Conservation (phyloP, 306 rosid species). For the Malus domestica region ASM211411v1 NC_041797.1:21287501-21288000, state of each 20-base stretch:
- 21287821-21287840: neutral
- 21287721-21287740: neutral
- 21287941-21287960: slow-evolving; percentile 1
- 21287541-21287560: neutral
- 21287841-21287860: slow-evolving; percentile 1
- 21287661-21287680: neutral
- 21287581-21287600: neutral
- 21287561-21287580: neutral
- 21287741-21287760: neutral
- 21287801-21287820: neutral
- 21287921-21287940: neutral
- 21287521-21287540: neutral
- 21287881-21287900: neutral
- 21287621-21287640: neutral
- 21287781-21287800: neutral
- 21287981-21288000: slow-evolving; percentile 18
- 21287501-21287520: slow-evolving; percentile 10
- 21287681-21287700: neutral
- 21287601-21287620: neutral
- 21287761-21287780: neutral
- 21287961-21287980: neutral
- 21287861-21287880: neutral
- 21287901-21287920: neutral
- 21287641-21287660: neutral
- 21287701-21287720: neutral